Evolutionary conservation across 352 stramenopile species (phyloP).

Genomic region (Aphanomyces cochlioides): DNA sequence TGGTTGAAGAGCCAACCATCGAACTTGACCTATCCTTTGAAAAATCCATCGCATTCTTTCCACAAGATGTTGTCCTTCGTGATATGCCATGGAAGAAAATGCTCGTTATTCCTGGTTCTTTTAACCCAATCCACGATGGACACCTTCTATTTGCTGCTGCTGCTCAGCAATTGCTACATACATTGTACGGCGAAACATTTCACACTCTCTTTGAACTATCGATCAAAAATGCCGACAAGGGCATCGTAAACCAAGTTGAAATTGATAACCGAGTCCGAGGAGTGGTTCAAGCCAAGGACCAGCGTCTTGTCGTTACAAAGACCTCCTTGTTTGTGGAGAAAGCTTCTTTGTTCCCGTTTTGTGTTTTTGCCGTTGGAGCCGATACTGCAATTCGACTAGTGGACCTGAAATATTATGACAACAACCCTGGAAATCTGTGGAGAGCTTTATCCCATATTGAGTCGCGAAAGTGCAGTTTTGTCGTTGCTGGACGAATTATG

Average conservation of each 20-base stretch:
- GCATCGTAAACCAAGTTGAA: constrained; percentile 42
- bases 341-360: constrained; percentile 63
- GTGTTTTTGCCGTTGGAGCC: constrained; percentile 83
- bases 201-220: constrained; percentile 72
- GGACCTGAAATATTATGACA: constrained; percentile 88
- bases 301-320: constrained; percentile 75
- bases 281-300: neutral
- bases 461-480: constrained; percentile 64
- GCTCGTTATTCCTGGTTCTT: constrained; percentile 70
- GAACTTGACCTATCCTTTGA: constrained; percentile 20
- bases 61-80: constrained; percentile 31
- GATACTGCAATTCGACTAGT: constrained; percentile 86
- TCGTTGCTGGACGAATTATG: constrained; percentile 76
- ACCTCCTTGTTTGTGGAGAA: constrained; percentile 80
- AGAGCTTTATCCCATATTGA: constrained; percentile 66
- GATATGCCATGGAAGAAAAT: constrained; percentile 42
- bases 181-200: constrained; percentile 34
- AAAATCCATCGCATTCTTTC: constrained; percentile 50
- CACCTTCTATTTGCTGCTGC: constrained; percentile 56
- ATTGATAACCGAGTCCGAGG: constrained; percentile 41
- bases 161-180: constrained; percentile 45
- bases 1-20: constrained; percentile 28
- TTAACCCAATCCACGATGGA: constrained; percentile 78
- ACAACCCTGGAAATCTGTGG: constrained; percentile 70
- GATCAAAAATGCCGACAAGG: constrained; percentile 78